These are phyloP conservation scores for Flueggea neowawraea DNA, from an alignment of 441 rosid species.

Conservation along the genomic window DNA sequence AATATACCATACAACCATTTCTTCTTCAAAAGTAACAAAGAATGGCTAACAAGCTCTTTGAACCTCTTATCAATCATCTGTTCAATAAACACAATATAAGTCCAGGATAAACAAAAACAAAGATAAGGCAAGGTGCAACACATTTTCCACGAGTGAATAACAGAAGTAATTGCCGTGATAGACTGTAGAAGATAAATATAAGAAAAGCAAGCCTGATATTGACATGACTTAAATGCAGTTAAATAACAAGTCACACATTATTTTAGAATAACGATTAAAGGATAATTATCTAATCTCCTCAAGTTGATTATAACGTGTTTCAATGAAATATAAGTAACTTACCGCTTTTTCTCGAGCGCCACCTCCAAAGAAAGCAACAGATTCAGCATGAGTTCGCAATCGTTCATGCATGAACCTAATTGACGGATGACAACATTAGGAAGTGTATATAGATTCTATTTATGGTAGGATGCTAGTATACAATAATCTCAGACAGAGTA, in stretches of 20 bases:
- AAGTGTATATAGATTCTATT: not conserved
- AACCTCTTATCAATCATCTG: slow-evolving; percentile 98
- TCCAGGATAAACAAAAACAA: not conserved
- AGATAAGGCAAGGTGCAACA: slow-evolving; percentile 3
- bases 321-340: slow-evolving; percentile 34
- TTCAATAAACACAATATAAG: slow-evolving; percentile 8
- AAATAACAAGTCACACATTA: no score
- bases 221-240: no score
- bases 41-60: slow-evolving; percentile 84
- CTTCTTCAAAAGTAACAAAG: slow-evolving; percentile 74
- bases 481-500: not conserved
- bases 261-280: no score
- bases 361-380: slow-evolving; percentile 99
- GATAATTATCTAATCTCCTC: no score
- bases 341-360: slow-evolving; percentile 99
- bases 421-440: slow-evolving; percentile 18
- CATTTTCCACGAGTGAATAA: no score
- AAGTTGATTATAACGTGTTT: no score
- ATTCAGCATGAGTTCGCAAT: slow-evolving; percentile 95
- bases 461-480: no score
- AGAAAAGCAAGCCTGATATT: no score
- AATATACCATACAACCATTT: slow-evolving; percentile 94
- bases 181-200: no score
- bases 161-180: no score
- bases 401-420: slow-evolving; percentile 99